phyloP scores from a whole-genome alignment of 768 basidiomycete genomes.

The Artomyces pyxidatus region DNA sequence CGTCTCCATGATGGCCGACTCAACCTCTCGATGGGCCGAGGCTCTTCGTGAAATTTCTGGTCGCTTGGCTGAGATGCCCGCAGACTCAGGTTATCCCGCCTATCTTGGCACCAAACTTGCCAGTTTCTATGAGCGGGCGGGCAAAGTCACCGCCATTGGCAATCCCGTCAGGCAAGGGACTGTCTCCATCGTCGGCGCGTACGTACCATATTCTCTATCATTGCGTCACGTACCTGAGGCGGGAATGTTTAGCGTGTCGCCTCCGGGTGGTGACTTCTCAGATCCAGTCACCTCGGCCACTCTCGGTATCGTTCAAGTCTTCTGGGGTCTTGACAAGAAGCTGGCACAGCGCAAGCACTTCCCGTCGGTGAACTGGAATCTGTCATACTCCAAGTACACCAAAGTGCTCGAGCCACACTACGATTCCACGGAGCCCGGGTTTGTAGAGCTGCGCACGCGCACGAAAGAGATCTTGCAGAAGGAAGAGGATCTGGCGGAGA shows the following conservation, averaged over 20 bases:
- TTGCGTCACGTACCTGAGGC: conserved; percentile 8
- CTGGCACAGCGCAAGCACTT: conserved; percentile 98
- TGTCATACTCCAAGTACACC: conserved; percentile 99
- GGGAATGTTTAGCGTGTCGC: conserved; percentile 65
- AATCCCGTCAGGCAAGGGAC: conserved; percentile 84
- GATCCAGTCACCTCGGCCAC: conserved; percentile 98
- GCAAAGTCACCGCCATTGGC: conserved; percentile 89
- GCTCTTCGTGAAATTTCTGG: conserved; percentile 98
- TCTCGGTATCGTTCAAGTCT: conserved; percentile 97
- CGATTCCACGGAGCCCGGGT: conserved; percentile 86
- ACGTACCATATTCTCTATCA: conserved; percentile 29
- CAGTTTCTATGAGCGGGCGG: conserved; percentile 97
- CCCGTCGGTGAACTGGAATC: conserved; percentile 99
- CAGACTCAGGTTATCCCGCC: conserved; percentile 98
- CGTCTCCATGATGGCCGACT: conserved; percentile 99
- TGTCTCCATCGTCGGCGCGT: conserved; percentile 99
- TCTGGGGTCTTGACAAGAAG: conserved; percentile 99
- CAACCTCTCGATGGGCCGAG: conserved; percentile 98
- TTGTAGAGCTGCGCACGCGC: conserved; percentile 84
- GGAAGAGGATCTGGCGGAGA: conserved; percentile 97
- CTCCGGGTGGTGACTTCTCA: conserved; percentile 98
- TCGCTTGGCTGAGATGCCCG: conserved; percentile 99
- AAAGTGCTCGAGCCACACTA: conserved; percentile 92
- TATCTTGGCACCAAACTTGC: conserved; percentile 94
- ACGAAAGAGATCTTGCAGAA: conserved; percentile 98